phyloP scores from a whole-genome alignment of 2,329 filamentous ascomycete species.

The Harringtonia aguacate region DNA sequence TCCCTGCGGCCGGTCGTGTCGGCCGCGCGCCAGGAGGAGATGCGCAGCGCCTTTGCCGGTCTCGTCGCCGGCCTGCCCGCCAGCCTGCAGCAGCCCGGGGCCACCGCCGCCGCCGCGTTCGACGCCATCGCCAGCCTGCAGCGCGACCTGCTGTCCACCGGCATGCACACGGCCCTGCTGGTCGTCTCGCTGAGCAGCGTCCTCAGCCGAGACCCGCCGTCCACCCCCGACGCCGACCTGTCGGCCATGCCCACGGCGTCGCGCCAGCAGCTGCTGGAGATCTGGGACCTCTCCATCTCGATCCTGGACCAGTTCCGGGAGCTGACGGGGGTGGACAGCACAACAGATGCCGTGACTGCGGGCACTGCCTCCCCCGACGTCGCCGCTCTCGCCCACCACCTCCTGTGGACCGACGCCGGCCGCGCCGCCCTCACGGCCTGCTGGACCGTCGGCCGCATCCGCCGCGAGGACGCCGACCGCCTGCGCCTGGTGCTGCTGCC shows the following conservation, averaged over 20 bases:
- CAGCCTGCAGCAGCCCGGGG: slow-evolving; percentile 2
- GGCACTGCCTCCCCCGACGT: neutral
- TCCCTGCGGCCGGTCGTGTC: slow-evolving; percentile 1
- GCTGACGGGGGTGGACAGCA: neutral
- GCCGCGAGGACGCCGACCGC: slow-evolving; percentile 3
- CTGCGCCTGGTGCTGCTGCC: too few relatives aligned
- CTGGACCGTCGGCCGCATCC: slow-evolving; percentile 1
- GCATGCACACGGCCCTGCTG: slow-evolving; percentile 6
- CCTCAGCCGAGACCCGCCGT: neutral
- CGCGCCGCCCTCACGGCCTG: slow-evolving; percentile 6
- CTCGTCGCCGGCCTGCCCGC: neutral
- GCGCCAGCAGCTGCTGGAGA: slow-evolving; percentile 3
- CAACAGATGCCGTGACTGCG: neutral
- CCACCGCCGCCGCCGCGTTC: neutral
- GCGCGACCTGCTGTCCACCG: slow-evolving; percentile 1
- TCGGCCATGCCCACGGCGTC: neutral
- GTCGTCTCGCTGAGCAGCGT: neutral
- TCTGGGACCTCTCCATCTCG: slow-evolving; percentile 5
- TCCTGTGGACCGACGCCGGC: slow-evolving; percentile 5
- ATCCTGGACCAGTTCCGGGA: slow-evolving; percentile 2
- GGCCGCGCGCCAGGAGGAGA: neutral
- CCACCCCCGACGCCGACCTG: neutral
- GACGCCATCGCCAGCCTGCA: slow-evolving; percentile 4
- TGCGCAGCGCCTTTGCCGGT: neutral
- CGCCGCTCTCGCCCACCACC: neutral